Conservation (phyloP, 352 stramenopile species). For the Phytophthora pini region DNA sequence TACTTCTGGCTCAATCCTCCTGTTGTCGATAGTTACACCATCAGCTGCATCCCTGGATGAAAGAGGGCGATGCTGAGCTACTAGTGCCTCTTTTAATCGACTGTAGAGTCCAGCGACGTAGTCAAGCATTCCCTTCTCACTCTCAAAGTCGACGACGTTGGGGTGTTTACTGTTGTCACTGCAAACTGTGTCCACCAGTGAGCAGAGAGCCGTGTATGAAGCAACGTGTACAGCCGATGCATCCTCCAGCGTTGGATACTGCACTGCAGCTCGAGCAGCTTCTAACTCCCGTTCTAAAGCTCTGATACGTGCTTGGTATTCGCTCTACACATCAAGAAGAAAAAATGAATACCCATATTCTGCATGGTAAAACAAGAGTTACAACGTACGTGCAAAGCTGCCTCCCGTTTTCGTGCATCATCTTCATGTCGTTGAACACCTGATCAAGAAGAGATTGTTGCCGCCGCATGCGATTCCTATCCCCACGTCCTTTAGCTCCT, state of each 20-base stretch:
- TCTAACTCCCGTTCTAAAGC: constrained; percentile 43
- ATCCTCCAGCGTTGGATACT: constrained; percentile 2
- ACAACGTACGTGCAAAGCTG: constrained; percentile 46
- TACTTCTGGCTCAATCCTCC: background rate
- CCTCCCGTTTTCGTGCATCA: constrained; percentile 62
- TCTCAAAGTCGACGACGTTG: constrained; percentile 31
- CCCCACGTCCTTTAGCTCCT: constrained; percentile 8
- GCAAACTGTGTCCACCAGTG: constrained; percentile 40
- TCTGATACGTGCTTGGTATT: constrained; percentile 52
- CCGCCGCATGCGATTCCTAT: constrained; percentile 22
- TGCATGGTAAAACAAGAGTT: background rate
- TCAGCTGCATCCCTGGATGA: background rate
- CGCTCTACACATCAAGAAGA: constrained; percentile 20
- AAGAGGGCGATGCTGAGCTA: background rate
- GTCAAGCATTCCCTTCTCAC: constrained; percentile 31
- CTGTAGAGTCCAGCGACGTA: constrained; percentile 51
- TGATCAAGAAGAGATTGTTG: constrained; percentile 47
- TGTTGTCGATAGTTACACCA: background rate
- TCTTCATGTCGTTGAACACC: constrained; percentile 55
- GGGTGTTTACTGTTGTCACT: constrained; percentile 28
- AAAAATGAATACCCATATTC: background rate
- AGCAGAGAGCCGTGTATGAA: constrained; percentile 58
- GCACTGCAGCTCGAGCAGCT: constrained; percentile 5
- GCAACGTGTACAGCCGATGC: constrained; percentile 21
- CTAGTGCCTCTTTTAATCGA: constrained; percentile 34